A percentile compares a stretch with the other conserved stretches of the same genome.
These are phyloP conservation scores for Zygoascus tannicola DNA, from an alignment of 805 yeast genomes.

Conservation along the genomic window DNA sequence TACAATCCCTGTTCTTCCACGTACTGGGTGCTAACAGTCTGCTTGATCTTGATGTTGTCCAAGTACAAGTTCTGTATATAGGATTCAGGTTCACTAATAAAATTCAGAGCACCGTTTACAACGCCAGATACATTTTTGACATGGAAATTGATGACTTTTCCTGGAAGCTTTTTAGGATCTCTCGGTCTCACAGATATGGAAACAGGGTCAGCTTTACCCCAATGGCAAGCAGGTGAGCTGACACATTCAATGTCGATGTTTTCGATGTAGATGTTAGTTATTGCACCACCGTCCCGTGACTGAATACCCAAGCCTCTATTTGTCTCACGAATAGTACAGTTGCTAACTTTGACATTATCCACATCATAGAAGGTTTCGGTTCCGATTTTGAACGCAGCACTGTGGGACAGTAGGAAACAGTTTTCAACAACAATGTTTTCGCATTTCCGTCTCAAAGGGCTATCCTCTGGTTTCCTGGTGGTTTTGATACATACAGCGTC, in stretches of 20 bases:
- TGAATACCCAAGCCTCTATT: conserved; percentile 5
- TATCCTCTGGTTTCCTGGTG: conserved; percentile 1
- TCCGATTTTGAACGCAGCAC: conserved; percentile 7
- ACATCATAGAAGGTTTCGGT: conserved; percentile 6
- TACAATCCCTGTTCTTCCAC: conserved; percentile 2
- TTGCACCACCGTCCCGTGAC: conserved; percentile 6
- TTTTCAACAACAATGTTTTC: not conserved
- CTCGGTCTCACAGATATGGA: conserved; percentile 2
- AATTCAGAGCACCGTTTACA: conserved; percentile 4
- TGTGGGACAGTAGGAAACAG: conserved; percentile 2
- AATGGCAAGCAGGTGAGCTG: conserved; percentile 1
- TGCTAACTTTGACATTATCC: not conserved
- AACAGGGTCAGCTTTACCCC: conserved; percentile 9
- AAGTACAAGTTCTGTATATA: not conserved
- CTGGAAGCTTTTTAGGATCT: conserved; percentile 1
- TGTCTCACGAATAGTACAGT: conserved; percentile 2
- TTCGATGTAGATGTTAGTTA: not conserved
- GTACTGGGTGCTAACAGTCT: not conserved
- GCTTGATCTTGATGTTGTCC: not conserved
- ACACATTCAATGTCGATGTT: conserved; percentile 3
- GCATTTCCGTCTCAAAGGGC: not conserved
- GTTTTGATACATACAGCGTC: conserved; percentile 6
- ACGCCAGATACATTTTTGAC: not conserved
- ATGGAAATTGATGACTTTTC: not conserved
- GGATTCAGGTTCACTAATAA: not conserved